phyloP scores from a whole-genome alignment of 2,329 filamentous ascomycete species.

The Corynespora cassiicola region DNA sequence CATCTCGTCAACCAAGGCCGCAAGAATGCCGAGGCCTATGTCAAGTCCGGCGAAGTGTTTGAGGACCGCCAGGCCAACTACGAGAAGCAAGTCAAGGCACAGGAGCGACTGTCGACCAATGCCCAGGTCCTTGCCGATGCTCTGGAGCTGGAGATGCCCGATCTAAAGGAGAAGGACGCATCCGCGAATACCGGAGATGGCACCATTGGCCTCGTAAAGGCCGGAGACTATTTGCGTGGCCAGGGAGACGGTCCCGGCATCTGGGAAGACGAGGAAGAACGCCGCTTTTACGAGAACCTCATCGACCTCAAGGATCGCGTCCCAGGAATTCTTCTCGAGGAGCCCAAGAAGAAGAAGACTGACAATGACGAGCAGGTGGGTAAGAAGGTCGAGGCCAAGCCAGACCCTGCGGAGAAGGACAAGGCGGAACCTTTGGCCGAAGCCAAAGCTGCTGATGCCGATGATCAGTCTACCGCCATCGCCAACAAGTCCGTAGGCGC shows the following conservation, averaged over 20 bases:
- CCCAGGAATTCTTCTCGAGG: conserved; percentile 89
- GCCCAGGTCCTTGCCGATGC: conserved; percentile 90
- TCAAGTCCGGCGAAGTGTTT: conserved; percentile 97
- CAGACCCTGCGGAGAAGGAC: conserved; percentile 43
- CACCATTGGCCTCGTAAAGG: conserved; percentile 91
- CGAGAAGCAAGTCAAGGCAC: conserved; percentile 89
- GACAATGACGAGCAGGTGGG: conserved; percentile 83
- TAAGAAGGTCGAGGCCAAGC: conserved; percentile 68
- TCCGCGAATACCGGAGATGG: conserved; percentile 70
- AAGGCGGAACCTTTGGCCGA: conserved; percentile 50
- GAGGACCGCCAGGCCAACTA: conserved; percentile 96
- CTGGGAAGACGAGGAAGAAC: conserved; percentile 98
- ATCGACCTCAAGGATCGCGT: conserved; percentile 96
- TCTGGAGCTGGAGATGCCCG: conserved; percentile 90
- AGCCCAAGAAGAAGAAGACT: conserved; percentile 89
- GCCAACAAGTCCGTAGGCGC: conserved; percentile 97
- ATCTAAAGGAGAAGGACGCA: conserved; percentile 83
- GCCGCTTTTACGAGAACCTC: conserved; percentile 96
- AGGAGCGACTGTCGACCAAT: conserved; percentile 89
- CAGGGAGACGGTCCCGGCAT: conserved; percentile 92
- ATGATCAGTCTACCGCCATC: conserved; percentile 92
- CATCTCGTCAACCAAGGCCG: conserved; percentile 84
- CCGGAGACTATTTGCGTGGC: conserved; percentile 88
- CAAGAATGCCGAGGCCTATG: conserved; percentile 96
- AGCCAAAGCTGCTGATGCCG: conserved; percentile 63